Percentiles rank a stretch among this genome's conserved stretches.
These are phyloP conservation scores for Coniella lustricola DNA, from an alignment of 2,329 filamentous ascomycete genomes.

Conservation along the genomic window DNA sequence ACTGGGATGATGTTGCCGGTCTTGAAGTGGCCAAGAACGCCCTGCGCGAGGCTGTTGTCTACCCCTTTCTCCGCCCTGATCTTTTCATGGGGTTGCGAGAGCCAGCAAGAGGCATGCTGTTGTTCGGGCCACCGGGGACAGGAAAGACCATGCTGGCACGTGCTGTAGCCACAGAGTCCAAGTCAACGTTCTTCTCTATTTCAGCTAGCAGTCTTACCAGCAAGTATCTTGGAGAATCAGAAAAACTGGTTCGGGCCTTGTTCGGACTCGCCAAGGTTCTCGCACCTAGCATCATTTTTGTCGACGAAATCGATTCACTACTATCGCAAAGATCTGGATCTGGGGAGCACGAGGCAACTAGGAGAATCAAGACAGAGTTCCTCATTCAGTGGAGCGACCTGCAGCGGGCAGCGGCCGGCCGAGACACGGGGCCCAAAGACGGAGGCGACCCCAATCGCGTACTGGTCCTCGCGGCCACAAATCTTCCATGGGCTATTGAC, in stretches of 20 bases:
- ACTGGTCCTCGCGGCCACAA: slow-evolving; percentile 89
- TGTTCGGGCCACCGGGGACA: slow-evolving; percentile 96
- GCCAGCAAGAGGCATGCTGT: slow-evolving; percentile 86
- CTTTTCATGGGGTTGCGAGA: slow-evolving; percentile 93
- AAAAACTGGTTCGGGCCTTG: slow-evolving; percentile 89
- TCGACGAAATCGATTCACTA: slow-evolving; percentile 95
- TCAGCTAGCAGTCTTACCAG: slow-evolving; percentile 90
- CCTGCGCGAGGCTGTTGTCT: slow-evolving; percentile 91
- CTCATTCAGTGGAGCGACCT: slow-evolving; percentile 96
- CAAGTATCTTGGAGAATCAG: slow-evolving; percentile 92
- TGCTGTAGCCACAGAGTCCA: slow-evolving; percentile 89
- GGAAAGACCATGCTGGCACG: slow-evolving; percentile 97
- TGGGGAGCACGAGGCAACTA: slow-evolving; percentile 85
- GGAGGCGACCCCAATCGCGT: slow-evolving; percentile 82
- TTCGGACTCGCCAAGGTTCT: slow-evolving; percentile 84
- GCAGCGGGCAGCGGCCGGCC: slow-evolving; percentile 82
- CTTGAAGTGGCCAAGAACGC: slow-evolving; percentile 86
- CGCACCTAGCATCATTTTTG: slow-evolving; percentile 94
- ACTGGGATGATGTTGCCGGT: slow-evolving; percentile 89
- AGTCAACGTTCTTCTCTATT: slow-evolving; percentile 94
- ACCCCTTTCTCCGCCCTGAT: slow-evolving; percentile 91
- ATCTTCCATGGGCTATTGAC: slow-evolving; percentile 95
- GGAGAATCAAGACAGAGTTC: slow-evolving; percentile 95
- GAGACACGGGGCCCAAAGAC: slow-evolving; percentile 60
- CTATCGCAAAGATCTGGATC: slow-evolving; percentile 76